These are phyloP conservation scores for Zea luxurians DNA, from an alignment of 176 grass and related monocot species.

Conservation along the genomic window DNA sequence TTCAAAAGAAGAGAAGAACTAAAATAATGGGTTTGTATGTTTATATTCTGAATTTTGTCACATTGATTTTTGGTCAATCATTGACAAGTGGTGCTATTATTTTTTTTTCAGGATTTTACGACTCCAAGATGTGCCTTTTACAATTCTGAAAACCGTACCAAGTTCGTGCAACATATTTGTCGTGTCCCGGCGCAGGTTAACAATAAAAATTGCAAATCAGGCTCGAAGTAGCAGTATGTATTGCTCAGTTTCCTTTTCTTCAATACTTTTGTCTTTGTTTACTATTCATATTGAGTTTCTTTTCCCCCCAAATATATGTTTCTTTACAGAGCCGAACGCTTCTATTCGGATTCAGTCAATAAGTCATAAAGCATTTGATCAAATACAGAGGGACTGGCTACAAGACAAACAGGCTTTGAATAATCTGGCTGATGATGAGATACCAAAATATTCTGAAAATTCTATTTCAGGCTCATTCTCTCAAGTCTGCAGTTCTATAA, in stretches of 20 bases:
- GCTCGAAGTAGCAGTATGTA: constrained; percentile 47
- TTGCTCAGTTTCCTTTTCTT: constrained; percentile 33
- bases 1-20: neutral
- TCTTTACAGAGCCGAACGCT: constrained; percentile 51
- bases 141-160: constrained; percentile 55
- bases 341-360: constrained; percentile 45
- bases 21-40: neutral
- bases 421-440: constrained; percentile 33
- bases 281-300: neutral
- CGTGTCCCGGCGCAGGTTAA: constrained; percentile 58
- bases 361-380: constrained; percentile 51
- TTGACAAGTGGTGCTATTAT: constrained; percentile 30
- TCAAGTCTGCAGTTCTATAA: constrained; percentile 32
- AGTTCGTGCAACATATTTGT: constrained; percentile 73
- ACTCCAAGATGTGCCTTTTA: constrained; percentile 51
- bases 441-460: constrained; percentile 35
- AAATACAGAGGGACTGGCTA: constrained; percentile 43
- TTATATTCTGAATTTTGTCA: neutral
- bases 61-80: neutral
- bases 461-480: constrained; percentile 27
- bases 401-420: constrained; percentile 45
- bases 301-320: neutral
- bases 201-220: constrained; percentile 62
- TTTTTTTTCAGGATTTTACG: constrained; percentile 66
- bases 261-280: constrained; percentile 18